Evolutionary conservation across 1,284 basidiomycete genomes (phyloP).

Genomic region (Omphalotus olearius): DNA sequence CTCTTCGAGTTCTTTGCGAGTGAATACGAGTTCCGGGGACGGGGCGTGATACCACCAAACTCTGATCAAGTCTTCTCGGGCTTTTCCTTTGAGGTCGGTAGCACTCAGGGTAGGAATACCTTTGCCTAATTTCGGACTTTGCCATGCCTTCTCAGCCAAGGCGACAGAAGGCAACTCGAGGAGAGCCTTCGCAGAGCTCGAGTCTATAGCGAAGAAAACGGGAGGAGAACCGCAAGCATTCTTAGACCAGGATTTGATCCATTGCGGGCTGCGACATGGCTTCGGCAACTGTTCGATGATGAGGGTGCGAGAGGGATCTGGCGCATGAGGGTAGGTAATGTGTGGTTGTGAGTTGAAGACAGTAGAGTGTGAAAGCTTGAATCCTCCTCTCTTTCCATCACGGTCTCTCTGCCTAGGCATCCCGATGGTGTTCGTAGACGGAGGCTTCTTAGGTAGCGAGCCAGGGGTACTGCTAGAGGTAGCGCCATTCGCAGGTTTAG

Average conservation of each 20-base stretch:
- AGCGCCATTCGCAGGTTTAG: conserved; percentile 11
- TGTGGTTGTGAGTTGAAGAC: conserved; percentile 18
- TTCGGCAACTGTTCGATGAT: conserved; percentile 59
- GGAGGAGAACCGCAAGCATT: conserved; percentile 33
- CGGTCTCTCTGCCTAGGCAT: conserved; percentile 39
- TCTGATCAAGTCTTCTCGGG: conserved; percentile 43
- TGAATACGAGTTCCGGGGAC: conserved; percentile 23
- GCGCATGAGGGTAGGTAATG: conserved; percentile 25
- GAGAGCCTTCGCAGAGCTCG: conserved; percentile 41
- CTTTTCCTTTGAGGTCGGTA: conserved; percentile 35
- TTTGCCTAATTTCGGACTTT: conserved; percentile 39
- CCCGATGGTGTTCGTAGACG: conserved; percentile 27
- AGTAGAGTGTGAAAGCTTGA: conserved; percentile 25
- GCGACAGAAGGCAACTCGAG: conserved; percentile 47
- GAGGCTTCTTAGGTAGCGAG: conserved; percentile 13
- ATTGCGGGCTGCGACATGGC: conserved; percentile 38
- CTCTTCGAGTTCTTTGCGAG: conserved; percentile 32
- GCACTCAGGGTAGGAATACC: conserved; percentile 23
- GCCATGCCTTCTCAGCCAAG: conserved; percentile 44
- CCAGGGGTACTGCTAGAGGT: conserved; percentile 3
- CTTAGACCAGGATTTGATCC: conserved; percentile 42
- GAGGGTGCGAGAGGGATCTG: conserved; percentile 46
- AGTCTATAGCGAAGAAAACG: conserved; percentile 34
- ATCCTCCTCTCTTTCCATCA: conserved; percentile 38
- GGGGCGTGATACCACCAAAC: conserved; percentile 48